Evolutionary conservation across 2,329 filamentous ascomycete genomes (phyloP), one percentile per base, ranked within the genome.

Genomic region (Cercospora berteroae): DNA sequence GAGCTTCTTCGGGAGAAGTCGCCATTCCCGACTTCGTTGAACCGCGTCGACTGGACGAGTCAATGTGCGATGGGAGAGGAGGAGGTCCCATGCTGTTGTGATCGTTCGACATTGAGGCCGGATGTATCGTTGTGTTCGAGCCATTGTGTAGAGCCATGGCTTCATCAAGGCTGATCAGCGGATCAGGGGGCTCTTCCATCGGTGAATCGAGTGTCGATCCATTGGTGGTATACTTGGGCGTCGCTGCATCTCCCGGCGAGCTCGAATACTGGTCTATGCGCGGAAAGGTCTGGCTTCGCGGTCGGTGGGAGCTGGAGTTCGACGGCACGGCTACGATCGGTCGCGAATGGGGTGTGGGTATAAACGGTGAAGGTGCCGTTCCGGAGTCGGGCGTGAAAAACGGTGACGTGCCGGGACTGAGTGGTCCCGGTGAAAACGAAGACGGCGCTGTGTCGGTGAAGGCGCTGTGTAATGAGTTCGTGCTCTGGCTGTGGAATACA

Each of bases 221-320:
- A 18, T 80, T 80, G 33, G 79, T 77, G 5, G 81, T 74, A 69
- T 83, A 83, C 75, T 88, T 87, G 20, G 86, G 83, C n/a, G 83
- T 85, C 23, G 84, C 74, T 16, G 83, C 80, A 56, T 88, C 86
- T n/a, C 83, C 81, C 1, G 82, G 80, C 57, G 83, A 79, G 39
- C 83, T 82, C 69, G 86, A 82, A 73, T 85, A 85, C 18, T 86
- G 83, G 71, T 89, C 89, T 9, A 90, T 88, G 55, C 89, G 88
- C 1, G 93, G 92, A 70, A 96, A 93, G 0, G 93, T 96, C 78
- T 96, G 93, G 77, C 92, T 95, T 75, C 93, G 86, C n/a, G 91
- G 92, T 65, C 92, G 86, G 73, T 90, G 89, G 71, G 89, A 88
- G 73, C 87, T 87, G 63, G 83, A 81, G 65, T 80, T 80, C 52